Percentiles rank a stretch among this genome's conserved stretches.
These are phyloP conservation scores for Brettanomyces custersianus DNA, from an alignment of 805 yeast genomes.

Conservation along the genomic window DNA sequence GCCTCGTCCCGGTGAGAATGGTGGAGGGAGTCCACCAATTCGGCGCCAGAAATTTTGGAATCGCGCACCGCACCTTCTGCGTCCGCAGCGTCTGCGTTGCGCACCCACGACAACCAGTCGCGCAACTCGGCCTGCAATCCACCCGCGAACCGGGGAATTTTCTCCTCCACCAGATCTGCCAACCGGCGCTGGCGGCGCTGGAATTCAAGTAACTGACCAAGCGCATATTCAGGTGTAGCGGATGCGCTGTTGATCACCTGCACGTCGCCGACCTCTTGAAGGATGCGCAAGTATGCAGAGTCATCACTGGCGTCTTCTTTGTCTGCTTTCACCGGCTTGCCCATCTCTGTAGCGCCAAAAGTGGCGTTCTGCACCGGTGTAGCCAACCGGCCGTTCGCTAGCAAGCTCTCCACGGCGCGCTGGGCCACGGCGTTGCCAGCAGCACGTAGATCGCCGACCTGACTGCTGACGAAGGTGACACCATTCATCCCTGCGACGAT, in stretches of 20 bases:
- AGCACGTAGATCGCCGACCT: constrained; percentile 34
- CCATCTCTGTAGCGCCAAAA: constrained; percentile 37
- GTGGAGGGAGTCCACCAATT: constrained; percentile 24
- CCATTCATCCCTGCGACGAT: constrained; percentile 37
- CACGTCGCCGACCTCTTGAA: constrained; percentile 53
- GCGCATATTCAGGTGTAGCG: constrained; percentile 65
- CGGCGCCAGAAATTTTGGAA: constrained; percentile 8
- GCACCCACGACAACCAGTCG: constrained; percentile 56
- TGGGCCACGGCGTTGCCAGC: constrained; percentile 31
- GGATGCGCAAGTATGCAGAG: constrained; percentile 66
- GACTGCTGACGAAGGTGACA: constrained; percentile 50
- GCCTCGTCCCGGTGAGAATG: constrained; percentile 23
- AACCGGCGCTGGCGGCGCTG: constrained; percentile 43
- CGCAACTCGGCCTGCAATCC: constrained; percentile 50
- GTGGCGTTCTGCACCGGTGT: constrained; percentile 55
- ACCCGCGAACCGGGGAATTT: constrained; percentile 36
- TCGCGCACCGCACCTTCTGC: background rate
- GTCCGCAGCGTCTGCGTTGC: constrained; percentile 24
- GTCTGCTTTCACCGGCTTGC: constrained; percentile 9
- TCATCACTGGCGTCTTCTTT: constrained; percentile 55
- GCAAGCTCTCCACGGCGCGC: constrained; percentile 30
- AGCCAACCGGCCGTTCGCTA: constrained; percentile 41
- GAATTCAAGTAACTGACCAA: constrained; percentile 59
- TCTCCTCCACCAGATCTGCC: constrained; percentile 34
- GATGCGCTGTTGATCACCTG: constrained; percentile 16